Conservation (phyloP, 2,329 filamentous ascomycete genomes). For the Calonectria naviculata region DNA sequence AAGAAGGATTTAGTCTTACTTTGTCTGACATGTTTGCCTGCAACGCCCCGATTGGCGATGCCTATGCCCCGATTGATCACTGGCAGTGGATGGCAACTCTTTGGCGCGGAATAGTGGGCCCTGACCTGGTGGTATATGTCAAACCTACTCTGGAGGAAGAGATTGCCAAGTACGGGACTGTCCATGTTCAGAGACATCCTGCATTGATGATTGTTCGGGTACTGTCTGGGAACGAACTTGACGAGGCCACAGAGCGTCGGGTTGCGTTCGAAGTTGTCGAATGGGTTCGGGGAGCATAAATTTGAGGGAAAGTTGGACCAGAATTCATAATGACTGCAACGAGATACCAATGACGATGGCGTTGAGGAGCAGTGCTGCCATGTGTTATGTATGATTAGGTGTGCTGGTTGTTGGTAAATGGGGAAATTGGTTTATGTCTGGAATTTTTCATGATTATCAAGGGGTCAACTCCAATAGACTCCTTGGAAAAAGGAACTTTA, state of each 20-base stretch:
- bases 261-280: conserved; percentile 91
- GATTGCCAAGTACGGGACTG: conserved; percentile 53
- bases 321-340: conserved; percentile 18
- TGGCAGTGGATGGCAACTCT: conserved; percentile 98
- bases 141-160: conserved; percentile 52
- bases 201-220: conserved; percentile 67
- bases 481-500: neutral
- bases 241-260: conserved; percentile 77
- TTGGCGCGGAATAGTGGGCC: conserved; percentile 87
- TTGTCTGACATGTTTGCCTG: conserved; percentile 81
- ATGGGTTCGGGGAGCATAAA: conserved; percentile 71
- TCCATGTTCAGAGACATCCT: conserved; percentile 66
- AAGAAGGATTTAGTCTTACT: conserved; percentile 82
- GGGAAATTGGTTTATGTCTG: neutral
- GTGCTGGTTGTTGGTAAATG: neutral
- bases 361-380: neutral
- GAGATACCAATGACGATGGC: conserved; percentile 1
- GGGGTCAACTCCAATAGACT: neutral
- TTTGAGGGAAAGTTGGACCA: conserved; percentile 36
- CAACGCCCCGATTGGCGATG: conserved; percentile 78
- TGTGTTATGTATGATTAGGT: conserved; percentile 5
- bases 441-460: neutral
- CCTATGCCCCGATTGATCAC: conserved; percentile 86
- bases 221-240: conserved; percentile 57
- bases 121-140: conserved; percentile 82